Conservation (phyloP, 768 basidiomycete genomes). For the Amanita thiersii region DNA sequence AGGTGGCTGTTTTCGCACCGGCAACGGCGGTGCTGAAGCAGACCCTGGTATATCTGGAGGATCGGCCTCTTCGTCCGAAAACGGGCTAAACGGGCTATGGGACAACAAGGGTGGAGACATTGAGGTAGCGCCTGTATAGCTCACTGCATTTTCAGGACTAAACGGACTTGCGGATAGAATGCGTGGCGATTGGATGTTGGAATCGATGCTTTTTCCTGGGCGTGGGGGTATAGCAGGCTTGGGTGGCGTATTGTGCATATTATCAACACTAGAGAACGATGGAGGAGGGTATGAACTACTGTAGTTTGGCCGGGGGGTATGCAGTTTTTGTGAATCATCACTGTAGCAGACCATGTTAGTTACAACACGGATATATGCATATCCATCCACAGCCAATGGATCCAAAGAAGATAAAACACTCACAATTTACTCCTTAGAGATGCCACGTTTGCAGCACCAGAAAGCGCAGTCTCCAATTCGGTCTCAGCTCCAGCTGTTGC, state of each 20-base stretch:
- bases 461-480: background rate
- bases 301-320: constrained; percentile 10
- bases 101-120: constrained; percentile 6
- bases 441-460: constrained; percentile 20
- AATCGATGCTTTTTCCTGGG: constrained; percentile 11
- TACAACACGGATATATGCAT: too few relatives aligned
- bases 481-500: background rate
- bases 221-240: constrained; percentile 20
- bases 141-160: background rate
- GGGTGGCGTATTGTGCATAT: constrained; percentile 3
- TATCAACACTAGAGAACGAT: too few relatives aligned
- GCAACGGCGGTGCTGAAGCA: constrained; percentile 15
- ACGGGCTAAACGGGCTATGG: constrained; percentile 11
- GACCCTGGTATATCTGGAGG: constrained; percentile 5
- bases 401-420: constrained; percentile 18
- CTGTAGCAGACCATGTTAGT: constrained; percentile 2
- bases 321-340: constrained; percentile 10
- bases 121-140: constrained; percentile 7
- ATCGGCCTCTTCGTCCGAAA: constrained; percentile 14
- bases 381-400: too few relatives aligned
- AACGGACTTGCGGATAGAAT: constrained; percentile 6
- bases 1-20: constrained; percentile 12
- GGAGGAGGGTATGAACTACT: constrained; percentile 10
- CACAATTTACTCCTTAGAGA: constrained; percentile 42
- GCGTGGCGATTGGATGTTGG: constrained; percentile 8